Conservation (phyloP, 2,329 filamentous ascomycete species). For the Trichoderma aggressivum region DNA sequence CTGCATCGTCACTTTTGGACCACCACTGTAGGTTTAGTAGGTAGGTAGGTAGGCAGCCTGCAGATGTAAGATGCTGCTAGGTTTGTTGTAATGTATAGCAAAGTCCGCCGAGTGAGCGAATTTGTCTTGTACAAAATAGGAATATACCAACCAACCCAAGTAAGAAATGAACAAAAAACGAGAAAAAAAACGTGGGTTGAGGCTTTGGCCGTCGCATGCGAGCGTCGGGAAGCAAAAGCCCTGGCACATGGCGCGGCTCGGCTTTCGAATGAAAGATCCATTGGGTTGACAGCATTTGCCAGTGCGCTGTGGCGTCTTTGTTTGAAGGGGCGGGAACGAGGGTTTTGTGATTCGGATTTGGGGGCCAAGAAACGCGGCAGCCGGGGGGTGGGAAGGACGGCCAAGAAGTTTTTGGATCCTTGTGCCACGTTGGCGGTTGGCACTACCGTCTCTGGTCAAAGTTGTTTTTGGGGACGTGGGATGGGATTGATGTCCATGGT, state of each 20-base stretch:
- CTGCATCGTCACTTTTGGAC: too few species aligned
- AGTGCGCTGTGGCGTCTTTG: conserved; percentile 6
- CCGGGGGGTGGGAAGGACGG: background rate
- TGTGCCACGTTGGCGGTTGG: background rate
- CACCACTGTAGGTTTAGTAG: too few species aligned
- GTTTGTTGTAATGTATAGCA: background rate
- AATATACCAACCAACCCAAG: too few species aligned
- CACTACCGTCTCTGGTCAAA: background rate
- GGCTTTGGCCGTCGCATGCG: background rate
- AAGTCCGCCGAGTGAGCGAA: background rate
- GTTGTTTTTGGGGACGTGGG: background rate
- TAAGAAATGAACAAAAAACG: background rate
- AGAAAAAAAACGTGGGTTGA: background rate
- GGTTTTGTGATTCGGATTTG: background rate
- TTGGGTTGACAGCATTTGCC: background rate
- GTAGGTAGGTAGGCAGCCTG: background rate
- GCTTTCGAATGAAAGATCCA: background rate
- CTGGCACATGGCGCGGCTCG: background rate
- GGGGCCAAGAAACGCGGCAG: background rate
- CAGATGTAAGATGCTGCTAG: background rate
- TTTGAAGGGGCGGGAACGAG: background rate
- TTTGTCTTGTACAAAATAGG: background rate
- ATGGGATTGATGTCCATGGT: background rate
- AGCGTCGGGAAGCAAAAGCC: background rate
- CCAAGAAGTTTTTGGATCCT: background rate